These are phyloP conservation scores for Leccinum pachyderme DNA, from an alignment of 1,284 basidiomycete genomes.

Conservation along the genomic window DNA sequence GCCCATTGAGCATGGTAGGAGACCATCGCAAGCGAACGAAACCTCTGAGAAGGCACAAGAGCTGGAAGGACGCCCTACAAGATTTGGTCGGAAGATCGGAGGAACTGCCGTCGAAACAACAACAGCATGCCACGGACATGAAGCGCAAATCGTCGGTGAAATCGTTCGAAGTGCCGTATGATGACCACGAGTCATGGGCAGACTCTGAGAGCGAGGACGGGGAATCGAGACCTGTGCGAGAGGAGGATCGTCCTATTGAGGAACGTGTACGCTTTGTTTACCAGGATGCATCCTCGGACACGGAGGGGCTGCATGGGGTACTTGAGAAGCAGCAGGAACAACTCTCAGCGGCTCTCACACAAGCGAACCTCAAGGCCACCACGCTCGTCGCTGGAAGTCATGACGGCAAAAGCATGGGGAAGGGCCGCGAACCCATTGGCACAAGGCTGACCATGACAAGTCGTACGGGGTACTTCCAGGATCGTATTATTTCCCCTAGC, in stretches of 20 bases:
- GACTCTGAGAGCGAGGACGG: conserved; percentile 55
- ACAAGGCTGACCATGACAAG: conserved; percentile 95
- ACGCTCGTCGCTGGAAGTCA: conserved; percentile 25
- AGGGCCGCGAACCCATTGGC: conserved; percentile 58
- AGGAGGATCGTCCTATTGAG: conserved; percentile 61
- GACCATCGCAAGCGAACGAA: conserved; percentile 50
- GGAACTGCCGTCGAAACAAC: conserved; percentile 9
- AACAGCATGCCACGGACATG: conserved; percentile 15
- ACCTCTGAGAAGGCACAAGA: conserved; percentile 46
- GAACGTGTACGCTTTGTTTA: conserved; percentile 60
- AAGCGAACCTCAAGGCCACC: conserved; percentile 47
- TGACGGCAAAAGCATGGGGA: conserved; percentile 34
- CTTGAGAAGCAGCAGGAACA: conserved; percentile 49
- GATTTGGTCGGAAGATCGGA: conserved; percentile 41
- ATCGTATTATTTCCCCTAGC: conserved; percentile 85
- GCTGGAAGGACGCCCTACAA: conserved; percentile 58
- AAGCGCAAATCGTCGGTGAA: conserved; percentile 32
- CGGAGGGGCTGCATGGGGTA: conserved; percentile 29
- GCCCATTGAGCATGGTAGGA: conserved; percentile 84
- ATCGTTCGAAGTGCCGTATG: conserved; percentile 25
- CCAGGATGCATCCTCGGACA: conserved; percentile 25
- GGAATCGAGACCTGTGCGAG: conserved; percentile 43
- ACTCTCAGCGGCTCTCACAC: conserved; percentile 47
- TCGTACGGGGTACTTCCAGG: conserved; percentile 92
- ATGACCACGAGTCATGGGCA: conserved; percentile 45